Conservation (phyloP, 192 early-diverging fungal genomes). For the Mortierella antarctica region DNA sequence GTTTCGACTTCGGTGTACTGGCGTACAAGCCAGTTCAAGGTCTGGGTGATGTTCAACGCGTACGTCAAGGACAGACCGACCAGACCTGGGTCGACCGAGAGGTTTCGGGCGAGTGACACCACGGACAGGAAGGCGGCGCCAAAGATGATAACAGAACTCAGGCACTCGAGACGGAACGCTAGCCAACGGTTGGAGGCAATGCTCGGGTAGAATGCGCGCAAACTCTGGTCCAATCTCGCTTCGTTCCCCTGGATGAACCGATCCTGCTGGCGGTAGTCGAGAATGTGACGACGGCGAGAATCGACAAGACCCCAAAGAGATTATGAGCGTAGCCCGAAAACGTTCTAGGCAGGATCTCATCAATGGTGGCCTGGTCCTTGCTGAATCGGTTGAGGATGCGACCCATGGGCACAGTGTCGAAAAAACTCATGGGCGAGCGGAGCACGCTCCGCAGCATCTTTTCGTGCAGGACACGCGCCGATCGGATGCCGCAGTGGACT, state of each 20-base stretch:
- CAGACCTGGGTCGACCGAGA: conserved; percentile 71
- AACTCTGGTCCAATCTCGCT: conserved; percentile 75
- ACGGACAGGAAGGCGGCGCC: conserved; percentile 79
- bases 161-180: conserved; percentile 78
- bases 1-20: conserved; percentile 85
- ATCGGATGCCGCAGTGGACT: conserved; percentile 80
- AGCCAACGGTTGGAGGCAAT: conserved; percentile 75
- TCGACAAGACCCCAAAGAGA: conserved; percentile 43
- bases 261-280: conserved; percentile 55
- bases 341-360: conserved; percentile 68
- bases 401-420: conserved; percentile 79
- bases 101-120: conserved; percentile 62
- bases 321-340: conserved; percentile 59
- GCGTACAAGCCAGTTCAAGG: conserved; percentile 88
- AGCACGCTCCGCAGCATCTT: conserved; percentile 79
- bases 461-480: conserved; percentile 74
- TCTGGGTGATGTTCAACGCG: conserved; percentile 78
- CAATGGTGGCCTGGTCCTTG: conserved; percentile 66
- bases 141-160: conserved; percentile 85
- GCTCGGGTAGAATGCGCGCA: conserved; percentile 78
- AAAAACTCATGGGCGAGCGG: conserved; percentile 76
- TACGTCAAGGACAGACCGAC: conserved; percentile 74
- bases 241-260: conserved; percentile 79
- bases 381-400: conserved; percentile 78
- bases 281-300: conserved; percentile 50